Base-by-base conservation (phyloP, 2,329 filamentous ascomycete species). In the Colletotrichum sublineola region DNA sequence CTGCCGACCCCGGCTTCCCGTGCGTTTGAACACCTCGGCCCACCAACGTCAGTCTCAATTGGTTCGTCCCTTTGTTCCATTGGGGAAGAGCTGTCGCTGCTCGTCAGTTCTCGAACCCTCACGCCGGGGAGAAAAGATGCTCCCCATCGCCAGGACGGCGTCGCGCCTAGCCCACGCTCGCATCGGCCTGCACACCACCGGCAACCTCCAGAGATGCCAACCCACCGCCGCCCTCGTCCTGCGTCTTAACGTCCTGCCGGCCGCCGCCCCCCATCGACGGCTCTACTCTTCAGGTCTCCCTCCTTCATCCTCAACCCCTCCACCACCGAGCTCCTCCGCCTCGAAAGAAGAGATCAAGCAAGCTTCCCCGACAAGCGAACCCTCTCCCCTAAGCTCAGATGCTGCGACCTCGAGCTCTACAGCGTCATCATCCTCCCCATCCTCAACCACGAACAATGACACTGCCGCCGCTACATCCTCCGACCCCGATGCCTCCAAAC, bases 71-170 rank as follows among this genome's bases (percentile, higher is more conserved):
- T 50, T 29, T 63, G 31, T 50, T 48, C n/a, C 33, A 6, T 15
- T n/a, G 53, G 53, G 29, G 12, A 38, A 56, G 53, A 24, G 53
- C 50, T 31, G 29, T 53, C 50, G 29, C 50, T 53, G 15, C 29
- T 33, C 50, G 29, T 53, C 46, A 12, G 33, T 40, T 24, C 29
- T 63, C 60, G 29, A 33, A 61, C 31, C 33, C 36, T 36, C 11
- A 40, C 53, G 12, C 33, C 33, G 53, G 53, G 33, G 40, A 57
- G 33, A 42, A 42, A 68, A 60, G 38, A 72, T 72, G 69, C 69
- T 64, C 58, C 44, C 65, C 58, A 68, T 72, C 58, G 65, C 65
- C 69, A 67, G 69, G 31, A 65, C 69, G 64, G 65, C 69, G 53
- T 58, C 58, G 58, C 69, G 69, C 64, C 69, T 72, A 24, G 36